Conservation (phyloP, 2,329 filamentous ascomycete species). For the Fusarium foetens region DNA sequence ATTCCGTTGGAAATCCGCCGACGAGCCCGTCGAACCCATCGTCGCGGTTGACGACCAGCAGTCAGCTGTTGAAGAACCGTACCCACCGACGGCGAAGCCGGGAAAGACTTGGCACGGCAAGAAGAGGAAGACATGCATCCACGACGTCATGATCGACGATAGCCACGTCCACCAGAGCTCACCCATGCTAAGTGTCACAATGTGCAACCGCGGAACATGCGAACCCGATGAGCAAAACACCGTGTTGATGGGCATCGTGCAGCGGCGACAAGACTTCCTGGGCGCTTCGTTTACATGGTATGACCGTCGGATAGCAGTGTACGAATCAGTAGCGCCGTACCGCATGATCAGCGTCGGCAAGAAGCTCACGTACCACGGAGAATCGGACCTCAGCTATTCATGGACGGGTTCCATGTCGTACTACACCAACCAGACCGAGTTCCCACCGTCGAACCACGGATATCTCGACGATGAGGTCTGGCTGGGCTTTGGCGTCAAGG, state of each 20-base stretch:
- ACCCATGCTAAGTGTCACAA: constrained; percentile 35
- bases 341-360: constrained; percentile 40
- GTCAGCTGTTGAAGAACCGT: constrained; percentile 31
- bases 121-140: constrained; percentile 22
- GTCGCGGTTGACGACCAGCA: background rate
- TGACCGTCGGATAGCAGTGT: constrained; percentile 34
- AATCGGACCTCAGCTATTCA: constrained; percentile 24
- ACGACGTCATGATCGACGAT: constrained; percentile 32
- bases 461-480: constrained; percentile 38
- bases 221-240: constrained; percentile 30
- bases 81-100: background rate
- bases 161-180: constrained; percentile 37
- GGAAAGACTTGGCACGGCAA: constrained; percentile 28
- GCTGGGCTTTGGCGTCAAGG: constrained; percentile 38
- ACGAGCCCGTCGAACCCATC: constrained; percentile 20
- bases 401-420: constrained; percentile 40
- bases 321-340: constrained; percentile 30
- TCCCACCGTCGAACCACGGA: constrained; percentile 28
- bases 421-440: constrained; percentile 21
- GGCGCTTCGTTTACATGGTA: constrained; percentile 25
- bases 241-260: constrained; percentile 35
- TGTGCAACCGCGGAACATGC: constrained; percentile 34
- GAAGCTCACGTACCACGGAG: constrained; percentile 39
- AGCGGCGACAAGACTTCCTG: constrained; percentile 30
- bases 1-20: constrained; percentile 18